Conservation (phyloP, 2,329 filamentous ascomycete genomes). For the Fusarium sp. region DNA sequence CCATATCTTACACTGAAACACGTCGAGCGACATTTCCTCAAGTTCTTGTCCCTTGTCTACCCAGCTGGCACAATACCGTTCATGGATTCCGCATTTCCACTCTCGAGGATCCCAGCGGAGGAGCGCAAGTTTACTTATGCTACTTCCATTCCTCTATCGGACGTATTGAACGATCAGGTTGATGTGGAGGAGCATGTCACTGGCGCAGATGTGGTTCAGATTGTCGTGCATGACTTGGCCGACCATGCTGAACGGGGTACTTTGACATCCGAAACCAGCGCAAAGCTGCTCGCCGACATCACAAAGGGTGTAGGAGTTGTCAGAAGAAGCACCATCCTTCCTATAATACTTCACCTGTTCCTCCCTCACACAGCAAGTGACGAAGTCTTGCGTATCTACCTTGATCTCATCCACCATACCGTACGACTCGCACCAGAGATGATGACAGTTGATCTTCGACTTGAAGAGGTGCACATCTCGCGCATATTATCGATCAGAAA, state of each 20-base stretch:
- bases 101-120: conserved; percentile 73
- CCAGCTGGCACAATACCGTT: conserved; percentile 69
- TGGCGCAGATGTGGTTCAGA: conserved; percentile 78
- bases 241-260: conserved; percentile 32
- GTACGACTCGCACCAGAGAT: conserved; percentile 75
- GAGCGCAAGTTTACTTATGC: conserved; percentile 77
- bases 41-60: conserved; percentile 75
- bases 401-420: conserved; percentile 72
- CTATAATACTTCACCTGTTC: conserved; percentile 69
- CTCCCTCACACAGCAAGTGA: conserved; percentile 48
- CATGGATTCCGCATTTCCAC: conserved; percentile 75
- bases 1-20: conserved; percentile 78
- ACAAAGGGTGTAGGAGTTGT: conserved; percentile 73
- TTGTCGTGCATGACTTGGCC: conserved; percentile 61
- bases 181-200: conserved; percentile 76
- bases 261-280: conserved; percentile 36
- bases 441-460: conserved; percentile 72
- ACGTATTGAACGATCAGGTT: conserved; percentile 66
- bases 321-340: conserved; percentile 73
- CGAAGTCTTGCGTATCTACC: conserved; percentile 58
- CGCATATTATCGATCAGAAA: conserved; percentile 67
- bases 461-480: conserved; percentile 66
- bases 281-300: conserved; percentile 64
- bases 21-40: conserved; percentile 78
- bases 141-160: conserved; percentile 72